phyloP scores from a whole-genome alignment of 768 basidiomycete genomes.

The Mycena haematopus region DNA sequence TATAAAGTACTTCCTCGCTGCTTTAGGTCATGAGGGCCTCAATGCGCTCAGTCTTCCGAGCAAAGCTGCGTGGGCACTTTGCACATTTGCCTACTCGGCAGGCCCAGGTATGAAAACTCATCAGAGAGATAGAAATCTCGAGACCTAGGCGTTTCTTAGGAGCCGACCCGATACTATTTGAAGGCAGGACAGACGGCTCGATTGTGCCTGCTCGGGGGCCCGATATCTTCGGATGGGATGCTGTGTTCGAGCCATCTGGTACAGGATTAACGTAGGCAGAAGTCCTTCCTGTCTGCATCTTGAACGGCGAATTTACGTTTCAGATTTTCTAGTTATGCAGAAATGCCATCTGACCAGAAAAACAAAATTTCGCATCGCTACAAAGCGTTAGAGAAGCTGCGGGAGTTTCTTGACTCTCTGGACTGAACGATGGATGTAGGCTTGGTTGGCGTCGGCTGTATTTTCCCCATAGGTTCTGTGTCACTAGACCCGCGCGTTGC shows the following conservation, averaged over 20 bases:
- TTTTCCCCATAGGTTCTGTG: not conserved
- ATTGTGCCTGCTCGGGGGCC: slow-evolving; percentile 89
- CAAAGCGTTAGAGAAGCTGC: slow-evolving; percentile 73
- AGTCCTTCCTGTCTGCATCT: slow-evolving; percentile 1
- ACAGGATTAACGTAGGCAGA: slow-evolving; percentile 75
- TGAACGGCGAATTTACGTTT: not conserved
- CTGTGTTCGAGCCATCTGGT: slow-evolving; percentile 80
- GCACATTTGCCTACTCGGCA: slow-evolving; percentile 93
- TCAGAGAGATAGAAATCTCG: not conserved
- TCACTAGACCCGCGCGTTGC: not conserved
- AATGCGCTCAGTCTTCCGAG: slow-evolving; percentile 83
- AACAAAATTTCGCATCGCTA: slow-evolving; percentile 78
- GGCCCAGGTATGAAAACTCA: slow-evolving; percentile 61
- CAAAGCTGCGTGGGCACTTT: slow-evolving; percentile 85
- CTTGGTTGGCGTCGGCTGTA: not conserved
- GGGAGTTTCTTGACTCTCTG: slow-evolving; percentile 50
- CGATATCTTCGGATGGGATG: slow-evolving; percentile 88
- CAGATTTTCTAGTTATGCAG: slow-evolving; percentile 64
- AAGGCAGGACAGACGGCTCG: slow-evolving; percentile 87
- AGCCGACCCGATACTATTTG: slow-evolving; percentile 73
- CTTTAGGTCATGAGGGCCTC: slow-evolving; percentile 88
- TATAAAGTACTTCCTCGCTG: slow-evolving; percentile 90
- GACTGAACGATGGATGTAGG: not conserved
- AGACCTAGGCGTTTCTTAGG: slow-evolving; percentile 36
- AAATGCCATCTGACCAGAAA: slow-evolving; percentile 74